Conservation (phyloP, 179 eudicot genomes). For the Actinidia chinensis region DNA sequence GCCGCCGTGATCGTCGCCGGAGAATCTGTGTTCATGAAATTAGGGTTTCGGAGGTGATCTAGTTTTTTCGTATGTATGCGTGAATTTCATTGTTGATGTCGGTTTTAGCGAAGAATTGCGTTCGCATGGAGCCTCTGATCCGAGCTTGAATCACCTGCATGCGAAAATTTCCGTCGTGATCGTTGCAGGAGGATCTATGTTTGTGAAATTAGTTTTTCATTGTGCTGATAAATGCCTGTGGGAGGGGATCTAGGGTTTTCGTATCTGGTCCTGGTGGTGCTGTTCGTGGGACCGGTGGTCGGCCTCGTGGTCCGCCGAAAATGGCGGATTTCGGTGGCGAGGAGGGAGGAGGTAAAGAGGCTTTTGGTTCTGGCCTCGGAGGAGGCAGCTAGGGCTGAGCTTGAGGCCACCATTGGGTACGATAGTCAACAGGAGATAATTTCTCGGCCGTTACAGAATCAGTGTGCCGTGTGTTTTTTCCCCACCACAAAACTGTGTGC, state of each 20-base stretch:
- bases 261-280: constrained; percentile 25
- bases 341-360: constrained; percentile 66
- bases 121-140: no score
- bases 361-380: constrained; percentile 60
- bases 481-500: constrained; percentile 44
- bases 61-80: not conserved
- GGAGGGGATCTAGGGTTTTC: constrained; percentile 69
- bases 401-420: constrained; percentile 43
- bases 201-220: constrained; percentile 34
- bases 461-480: constrained; percentile 43
- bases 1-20: not conserved
- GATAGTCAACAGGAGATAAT: not conserved
- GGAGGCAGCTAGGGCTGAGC: constrained; percentile 70
- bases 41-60: no score
- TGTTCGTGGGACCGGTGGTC: constrained; percentile 24
- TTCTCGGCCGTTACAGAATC: constrained; percentile 17
- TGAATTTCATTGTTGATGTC: not conserved
- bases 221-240: constrained; percentile 52
- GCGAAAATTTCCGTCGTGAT: constrained; percentile 13
- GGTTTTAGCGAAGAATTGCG: not conserved
- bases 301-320: constrained; percentile 56
- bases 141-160: not conserved
- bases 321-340: constrained; percentile 58
- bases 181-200: constrained; percentile 19
- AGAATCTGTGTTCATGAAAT: not conserved